Evolutionary conservation across 495 filamentous ascomycete genomes (phyloP).

Genomic region (Echria macrotheca): DNA sequence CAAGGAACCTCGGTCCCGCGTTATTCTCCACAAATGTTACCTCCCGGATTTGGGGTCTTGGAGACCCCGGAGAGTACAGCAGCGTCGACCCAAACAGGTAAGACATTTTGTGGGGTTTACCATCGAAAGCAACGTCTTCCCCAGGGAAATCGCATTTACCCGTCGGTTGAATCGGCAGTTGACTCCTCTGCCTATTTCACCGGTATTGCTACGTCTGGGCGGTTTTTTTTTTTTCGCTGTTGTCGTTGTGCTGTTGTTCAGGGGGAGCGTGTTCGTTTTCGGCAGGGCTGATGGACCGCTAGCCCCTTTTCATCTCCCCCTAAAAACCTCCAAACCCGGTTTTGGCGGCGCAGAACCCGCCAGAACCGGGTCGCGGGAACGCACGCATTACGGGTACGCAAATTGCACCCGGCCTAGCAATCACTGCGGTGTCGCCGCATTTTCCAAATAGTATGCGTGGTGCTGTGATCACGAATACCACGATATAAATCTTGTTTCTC

Average conservation of each 20-base stretch:
- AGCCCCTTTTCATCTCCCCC: conserved; percentile 22
- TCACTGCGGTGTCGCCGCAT: too few relatives aligned
- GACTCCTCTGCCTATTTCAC: neutral
- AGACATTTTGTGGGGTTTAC: conserved; percentile 6
- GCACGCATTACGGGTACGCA: neutral
- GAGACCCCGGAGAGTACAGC: neutral
- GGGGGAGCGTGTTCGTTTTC: conserved; percentile 4
- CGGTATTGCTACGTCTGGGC: neutral
- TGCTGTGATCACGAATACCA: too few relatives aligned
- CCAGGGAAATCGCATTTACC: conserved; percentile 2
- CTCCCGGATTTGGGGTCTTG: too few relatives aligned
- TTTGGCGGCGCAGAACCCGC: conserved; percentile 1
- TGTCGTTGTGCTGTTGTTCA: too few relatives aligned
- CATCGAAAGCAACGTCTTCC: conserved; percentile 2
- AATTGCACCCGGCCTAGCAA: neutral
- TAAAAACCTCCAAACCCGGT: too few relatives aligned
- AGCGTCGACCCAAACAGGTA: too few relatives aligned
- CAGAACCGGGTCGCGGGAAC: neutral
- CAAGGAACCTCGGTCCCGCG: too few relatives aligned
- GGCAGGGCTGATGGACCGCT: conserved; percentile 13
- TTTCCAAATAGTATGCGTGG: too few relatives aligned
- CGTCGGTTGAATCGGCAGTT: conserved; percentile 9
- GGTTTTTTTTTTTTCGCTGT: too few relatives aligned
- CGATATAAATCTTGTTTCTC: too few relatives aligned
- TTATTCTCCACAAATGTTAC: too few relatives aligned